Evolutionary conservation across 2,329 filamentous ascomycete species (phyloP), one percentile per base, ranked within the genome.

Genomic region (Biscogniauxia sp.): DNA sequence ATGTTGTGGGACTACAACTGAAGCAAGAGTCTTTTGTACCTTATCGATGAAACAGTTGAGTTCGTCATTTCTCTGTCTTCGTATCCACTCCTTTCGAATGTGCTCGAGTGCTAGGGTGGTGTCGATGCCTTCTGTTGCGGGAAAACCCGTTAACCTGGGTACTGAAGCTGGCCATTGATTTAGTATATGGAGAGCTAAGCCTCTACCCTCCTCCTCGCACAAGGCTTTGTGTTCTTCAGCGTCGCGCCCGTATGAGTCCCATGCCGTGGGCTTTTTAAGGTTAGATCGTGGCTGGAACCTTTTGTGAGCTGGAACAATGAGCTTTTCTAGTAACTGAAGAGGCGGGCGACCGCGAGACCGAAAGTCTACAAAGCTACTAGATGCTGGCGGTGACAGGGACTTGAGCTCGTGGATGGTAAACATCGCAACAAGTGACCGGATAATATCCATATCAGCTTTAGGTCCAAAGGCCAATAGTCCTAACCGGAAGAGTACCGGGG

Each of bases 401-500:
- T 51, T 64, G 1, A 71, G 56, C 15, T 65, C 45, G 3, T 62
- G 49, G 2, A 66, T n/a, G 0, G 55, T 23, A 37, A 28, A 51
- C 49, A 70, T 60, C 0, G 66, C 62, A 20, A 61, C 64, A 8
- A 71, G 53, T 6, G 57, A 61, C 55, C 60, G 62, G 20, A 71
- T 66, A 1, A 55, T 20, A 8, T 67, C 65, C 69, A 74, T 72
- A 51, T 73, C 56, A 26, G 66, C 52, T 37, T 65, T 64, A 0
- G 52, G 19, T 17, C 59, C 20, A 52, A 74, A 74, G 23, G 71
- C 68, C 11, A 74, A 58, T 1, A 73, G 57, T 3, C 64, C 67
- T 0, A 74, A 61, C 19, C 70, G 69, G 52, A 73, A 74, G 23
- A 73, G 17, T 2, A 70, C 13, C 51, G 56, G 53, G 51, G 62